Base-by-base conservation (phyloP, 331 rosid genomes). In the Quercus phellos region DNA sequence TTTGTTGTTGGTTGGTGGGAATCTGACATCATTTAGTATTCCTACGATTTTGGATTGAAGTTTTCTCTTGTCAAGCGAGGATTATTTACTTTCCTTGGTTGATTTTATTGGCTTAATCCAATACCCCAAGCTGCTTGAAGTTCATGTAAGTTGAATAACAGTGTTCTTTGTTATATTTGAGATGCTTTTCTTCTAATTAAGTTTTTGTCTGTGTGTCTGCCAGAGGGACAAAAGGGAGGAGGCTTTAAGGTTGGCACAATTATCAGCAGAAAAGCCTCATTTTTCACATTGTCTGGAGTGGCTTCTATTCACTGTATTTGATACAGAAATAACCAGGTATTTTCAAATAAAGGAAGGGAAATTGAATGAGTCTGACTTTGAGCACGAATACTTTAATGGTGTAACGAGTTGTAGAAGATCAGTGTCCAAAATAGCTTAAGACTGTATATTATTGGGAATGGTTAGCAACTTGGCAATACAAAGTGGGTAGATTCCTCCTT, bases 241-340 rank as follows among this genome's bases (percentile, higher is more conserved):
- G 87, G 99, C 99, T 86, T 78, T 92, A 79, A 89, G 93, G 87
- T 79, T 94, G 94, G 99, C 99, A 34, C 97, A 86, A 67, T 83
- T 94, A 83, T 94, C 99, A 78, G 98, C 98, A 70, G 99, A 91
- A 86, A 94, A 94, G 87, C 99, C 99, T 72, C 99, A 94, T 87
- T 94, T 94, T 89, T 94, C 98, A 46, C 99, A 92, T 78, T 94
- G 99, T 86, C 78, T 94, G 83, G 99, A 94, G 85, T 94, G 99
- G 99, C 98, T 94, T 78, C 99, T 94, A 70, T 92, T 94, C 84
- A 94, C 99, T 2, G 99, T 94, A 67, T 92, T 94, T 74, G 99
- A 94, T 72, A 93, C 99, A 10, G 97, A 94, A 79, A 90, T 90
- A 86, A 89, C 98, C 79, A 91, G 99, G 98, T 90, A 87, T 14